A percentile compares a stretch with the other conserved stretches of the same genome.
These are phyloP conservation scores for Termitomyces sp. DNA, from an alignment of 1,284 basidiomycete species.

Conservation along the genomic window DNA sequence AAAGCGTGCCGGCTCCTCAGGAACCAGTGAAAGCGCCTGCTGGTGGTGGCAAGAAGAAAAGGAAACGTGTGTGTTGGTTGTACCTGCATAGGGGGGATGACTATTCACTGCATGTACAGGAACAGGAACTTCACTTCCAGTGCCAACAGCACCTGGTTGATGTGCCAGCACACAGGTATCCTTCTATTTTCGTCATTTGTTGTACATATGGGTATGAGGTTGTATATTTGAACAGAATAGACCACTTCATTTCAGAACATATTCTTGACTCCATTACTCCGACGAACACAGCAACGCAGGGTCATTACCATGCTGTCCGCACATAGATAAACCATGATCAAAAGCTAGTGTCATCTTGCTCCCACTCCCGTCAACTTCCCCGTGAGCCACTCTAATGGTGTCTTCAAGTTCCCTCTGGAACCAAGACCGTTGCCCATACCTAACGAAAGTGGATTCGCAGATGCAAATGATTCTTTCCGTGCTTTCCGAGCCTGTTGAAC, in stretches of 20 bases:
- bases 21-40: conserved; percentile 43
- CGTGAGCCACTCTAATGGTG: conserved; percentile 78
- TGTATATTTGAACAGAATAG: neutral
- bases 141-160: conserved; percentile 22
- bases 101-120: conserved; percentile 4
- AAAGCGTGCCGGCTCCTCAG: conserved; percentile 34
- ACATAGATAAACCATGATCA: neutral
- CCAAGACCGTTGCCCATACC: conserved; percentile 55
- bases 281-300: neutral
- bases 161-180: neutral
- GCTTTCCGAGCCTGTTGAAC: conserved; percentile 64
- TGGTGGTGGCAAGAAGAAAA: conserved; percentile 65
- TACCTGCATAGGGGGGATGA: neutral
- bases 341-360: conserved; percentile 33
- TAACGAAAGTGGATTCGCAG: conserved; percentile 72
- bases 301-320: neutral
- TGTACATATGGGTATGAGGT: conserved; percentile 2
- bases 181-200: conserved; percentile 4
- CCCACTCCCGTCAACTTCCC: conserved; percentile 62
- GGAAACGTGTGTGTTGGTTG: conserved; percentile 46
- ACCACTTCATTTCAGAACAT: neutral
- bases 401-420: conserved; percentile 57
- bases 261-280: neutral
- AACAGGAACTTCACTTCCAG: conserved; percentile 29
- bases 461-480: conserved; percentile 69